Evolutionary conservation across 2,329 filamentous ascomycete species (phyloP).

Genomic region (Colletotrichum chrysophilum): DNA sequence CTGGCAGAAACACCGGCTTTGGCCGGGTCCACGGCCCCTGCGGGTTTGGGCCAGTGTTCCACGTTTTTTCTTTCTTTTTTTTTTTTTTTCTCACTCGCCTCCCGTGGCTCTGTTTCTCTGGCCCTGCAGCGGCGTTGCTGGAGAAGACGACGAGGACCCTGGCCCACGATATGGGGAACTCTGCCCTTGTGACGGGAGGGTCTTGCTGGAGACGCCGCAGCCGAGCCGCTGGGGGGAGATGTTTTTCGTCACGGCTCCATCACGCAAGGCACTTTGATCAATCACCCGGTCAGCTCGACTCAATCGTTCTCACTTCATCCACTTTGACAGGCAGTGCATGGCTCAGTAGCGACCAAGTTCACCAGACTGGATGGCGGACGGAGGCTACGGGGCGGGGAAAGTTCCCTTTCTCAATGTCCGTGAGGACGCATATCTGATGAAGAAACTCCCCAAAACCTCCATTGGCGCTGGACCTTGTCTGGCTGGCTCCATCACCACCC

Average conservation of each 20-base stretch:
- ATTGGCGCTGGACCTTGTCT: not conserved
- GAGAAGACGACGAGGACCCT: not conserved
- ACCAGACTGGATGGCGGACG: not conserved
- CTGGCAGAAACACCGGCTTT: slow-evolving; percentile 7
- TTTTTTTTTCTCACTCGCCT: not conserved
- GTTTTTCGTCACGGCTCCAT: not conserved
- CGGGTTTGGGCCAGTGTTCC: not conserved
- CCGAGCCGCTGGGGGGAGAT: not conserved
- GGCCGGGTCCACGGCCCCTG: not conserved
- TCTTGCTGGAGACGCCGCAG: not conserved
- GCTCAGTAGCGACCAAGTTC: not conserved
- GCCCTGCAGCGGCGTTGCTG: not conserved
- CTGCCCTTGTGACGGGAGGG: not conserved
- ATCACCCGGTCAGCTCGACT: slow-evolving; percentile 9
- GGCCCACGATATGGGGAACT: not conserved
- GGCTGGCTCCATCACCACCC: not conserved
- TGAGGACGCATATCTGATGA: not conserved
- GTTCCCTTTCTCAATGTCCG: not conserved
- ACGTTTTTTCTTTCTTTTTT: not conserved
- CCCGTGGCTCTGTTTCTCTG: not conserved
- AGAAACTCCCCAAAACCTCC: not conserved
- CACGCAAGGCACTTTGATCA: not conserved
- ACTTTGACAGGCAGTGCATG: not conserved
- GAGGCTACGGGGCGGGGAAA: not conserved
- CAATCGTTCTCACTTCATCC: not conserved